Percentiles rank a stretch among this genome's conserved stretches.
Conservation (phyloP, 2,329 filamentous ascomycete genomes). For the Trichophyton benhamiae region DNA sequence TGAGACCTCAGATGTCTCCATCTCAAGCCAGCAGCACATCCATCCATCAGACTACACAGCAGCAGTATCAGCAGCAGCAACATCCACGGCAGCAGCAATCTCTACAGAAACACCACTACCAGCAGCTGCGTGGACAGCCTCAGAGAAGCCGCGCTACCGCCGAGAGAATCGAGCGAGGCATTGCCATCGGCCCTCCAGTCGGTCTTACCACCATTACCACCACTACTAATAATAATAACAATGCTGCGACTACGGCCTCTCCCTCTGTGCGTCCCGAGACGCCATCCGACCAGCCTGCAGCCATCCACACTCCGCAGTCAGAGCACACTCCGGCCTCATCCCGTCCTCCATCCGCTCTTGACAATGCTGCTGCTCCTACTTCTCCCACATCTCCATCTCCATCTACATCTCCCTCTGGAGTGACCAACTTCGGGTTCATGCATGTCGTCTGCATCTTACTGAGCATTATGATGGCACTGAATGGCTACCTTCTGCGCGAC, state of each 20-base stretch:
- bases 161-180: background rate
- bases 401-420: background rate
- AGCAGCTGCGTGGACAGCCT: background rate
- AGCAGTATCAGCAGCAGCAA: background rate
- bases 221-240: too few species aligned
- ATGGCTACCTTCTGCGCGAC: constrained; percentile 11
- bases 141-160: background rate
- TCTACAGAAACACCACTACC: background rate
- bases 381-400: too few species aligned
- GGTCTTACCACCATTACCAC: background rate
- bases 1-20: background rate
- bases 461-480: constrained; percentile 12
- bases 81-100: background rate
- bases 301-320: background rate
- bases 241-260: background rate
- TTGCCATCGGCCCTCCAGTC: background rate
- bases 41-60: background rate
- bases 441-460: constrained; percentile 10
- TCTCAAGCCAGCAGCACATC: background rate
- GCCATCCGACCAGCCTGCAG: background rate
- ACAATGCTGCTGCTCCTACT: too few species aligned
- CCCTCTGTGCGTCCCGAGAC: background rate
- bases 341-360: background rate
- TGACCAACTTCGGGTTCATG: background rate
- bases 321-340: background rate